Base-by-base conservation (phyloP, 2,329 filamentous ascomycete species). In the Ampelomyces quisqualis region DNA sequence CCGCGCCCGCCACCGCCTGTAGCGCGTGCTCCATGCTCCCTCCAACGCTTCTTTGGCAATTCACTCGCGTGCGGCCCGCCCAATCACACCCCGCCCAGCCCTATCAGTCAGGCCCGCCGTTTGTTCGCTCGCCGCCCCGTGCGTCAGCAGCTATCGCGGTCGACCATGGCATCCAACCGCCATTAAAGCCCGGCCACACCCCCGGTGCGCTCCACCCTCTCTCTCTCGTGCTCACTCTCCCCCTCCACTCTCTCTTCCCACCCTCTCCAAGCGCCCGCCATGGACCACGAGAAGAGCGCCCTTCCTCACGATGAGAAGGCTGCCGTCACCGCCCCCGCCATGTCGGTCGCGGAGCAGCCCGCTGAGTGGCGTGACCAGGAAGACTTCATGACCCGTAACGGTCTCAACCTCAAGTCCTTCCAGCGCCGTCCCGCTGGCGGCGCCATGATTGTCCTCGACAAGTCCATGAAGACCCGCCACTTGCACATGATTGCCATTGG, bases 401-500 rank as follows among this genome's bases (percentile, higher is more conserved):
- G 64, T 43, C 49, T 67, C 28, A 66, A 62, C 48, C 36, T 65
- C 21, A 53, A 47, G 49, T 67, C 64, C 13, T 67, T 66, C 55
- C 48, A 60, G 48, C 63, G 64, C 22, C 62, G 62, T 43, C 60
- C 59, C 18, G 47, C 44, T n/a, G 54, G 47, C 13, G 55, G 47
- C 24, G 33, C 37, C 17, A 19, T 55, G 20, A 37, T 61, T 23
- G 60, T 62, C 20, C 57, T 67, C 42, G 64, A 67, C 58, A 65
- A 60, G 55, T 65, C 63, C 53, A 77, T 82, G 71, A 77, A 78
- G 70, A 69, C 71, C 36, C 76, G 79, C 49, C 79, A 82, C 64
- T 65, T 82, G 52, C 76, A 82, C 67, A 81, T 81, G 78, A 81
- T 81, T 64, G 77, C 78, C 56, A 80, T 81, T 28, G 78, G 78